Conservation (phyloP, 441 rosid species). For the Populus tomentosa region DNA sequence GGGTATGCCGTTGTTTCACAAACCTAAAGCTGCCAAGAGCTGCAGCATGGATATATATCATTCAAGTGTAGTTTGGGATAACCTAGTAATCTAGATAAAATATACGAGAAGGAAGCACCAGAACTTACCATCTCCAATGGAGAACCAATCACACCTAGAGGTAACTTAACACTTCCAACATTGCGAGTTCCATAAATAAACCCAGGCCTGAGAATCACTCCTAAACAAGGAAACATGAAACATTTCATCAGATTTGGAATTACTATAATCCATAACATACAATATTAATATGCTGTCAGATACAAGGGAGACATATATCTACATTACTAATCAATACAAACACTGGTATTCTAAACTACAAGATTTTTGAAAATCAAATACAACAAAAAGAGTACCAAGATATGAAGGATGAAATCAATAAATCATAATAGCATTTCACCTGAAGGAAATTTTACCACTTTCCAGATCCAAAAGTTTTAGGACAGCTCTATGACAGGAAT, state of each 20-base stretch:
- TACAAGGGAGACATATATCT: neutral
- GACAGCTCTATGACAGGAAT: neutral
- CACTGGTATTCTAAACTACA: neutral
- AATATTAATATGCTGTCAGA: neutral
- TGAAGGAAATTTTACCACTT: neutral
- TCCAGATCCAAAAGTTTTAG: neutral
- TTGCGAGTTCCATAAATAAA: too few species aligned
- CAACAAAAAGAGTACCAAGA: neutral
- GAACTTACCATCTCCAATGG: constrained; percentile 14
- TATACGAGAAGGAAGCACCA: neutral
- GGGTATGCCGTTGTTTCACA: neutral
- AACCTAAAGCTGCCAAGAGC: neutral
- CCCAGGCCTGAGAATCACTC: too few species aligned
- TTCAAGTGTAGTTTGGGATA: neutral
- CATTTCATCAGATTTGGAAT: neutral
- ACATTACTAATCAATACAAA: neutral
- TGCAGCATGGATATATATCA: neutral
- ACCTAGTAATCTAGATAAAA: neutral
- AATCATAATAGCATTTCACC: neutral
- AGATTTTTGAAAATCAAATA: neutral
- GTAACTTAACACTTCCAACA: too few species aligned
- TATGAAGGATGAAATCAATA: neutral
- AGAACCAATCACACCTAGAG: too few species aligned
- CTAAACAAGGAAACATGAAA: too few species aligned
- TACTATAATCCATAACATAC: neutral